Base-by-base conservation (phyloP, 257 asterid genomes). In the Gentiana dahurica region DNA sequence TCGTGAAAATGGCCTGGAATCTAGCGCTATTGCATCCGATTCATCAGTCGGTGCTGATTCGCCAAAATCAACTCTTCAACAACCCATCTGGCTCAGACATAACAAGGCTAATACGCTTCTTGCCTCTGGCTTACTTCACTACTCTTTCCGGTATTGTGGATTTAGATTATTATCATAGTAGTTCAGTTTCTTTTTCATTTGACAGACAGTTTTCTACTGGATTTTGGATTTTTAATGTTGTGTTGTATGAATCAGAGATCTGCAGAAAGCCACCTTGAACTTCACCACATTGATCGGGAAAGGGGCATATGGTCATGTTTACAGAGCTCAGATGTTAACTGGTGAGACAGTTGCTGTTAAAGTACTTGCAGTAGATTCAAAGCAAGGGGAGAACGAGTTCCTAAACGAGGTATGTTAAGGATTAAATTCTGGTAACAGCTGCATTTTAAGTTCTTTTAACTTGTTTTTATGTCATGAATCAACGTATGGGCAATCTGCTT, bases 231-330 rank as follows among this genome's bases (percentile, higher is more conserved):
- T 55, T 46, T 4, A 48, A 52, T 58, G 61, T 63, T 66, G 71
- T 41, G 1, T 3, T 63, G 51, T 61, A 12, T 47, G 57, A 53
- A 68, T 46, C 85, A 87, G 98, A 94, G 98, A 91, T 69, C 71
- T 91, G 61, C 98, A 91, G 70, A 91, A 72, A 72, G 98, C 95
- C 34, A 91, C 98, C 54, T 68, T 41, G 58, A 91, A 91, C 68
- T 91, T 91, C 61, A 79, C 95, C 54, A 81, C 96, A 48, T 68
- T 91, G 55, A 81, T 91, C 64, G 96, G 98, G 55, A 86, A 85
- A 82, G 98, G 96, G 63, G 96, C 98, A 6, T 91, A 67, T 72
- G 98, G 96, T 63, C 81, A 89, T 36, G 98, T 91, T 53, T 91
- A 87, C 63, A 91, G 79, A 77, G 98, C 96, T 61, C 89, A 91